Percentiles rank a stretch among this genome's conserved stretches.
These are phyloP conservation scores for Annona squamosa DNA, from an alignment of 164 flowering plant species.

Conservation along the genomic window DNA sequence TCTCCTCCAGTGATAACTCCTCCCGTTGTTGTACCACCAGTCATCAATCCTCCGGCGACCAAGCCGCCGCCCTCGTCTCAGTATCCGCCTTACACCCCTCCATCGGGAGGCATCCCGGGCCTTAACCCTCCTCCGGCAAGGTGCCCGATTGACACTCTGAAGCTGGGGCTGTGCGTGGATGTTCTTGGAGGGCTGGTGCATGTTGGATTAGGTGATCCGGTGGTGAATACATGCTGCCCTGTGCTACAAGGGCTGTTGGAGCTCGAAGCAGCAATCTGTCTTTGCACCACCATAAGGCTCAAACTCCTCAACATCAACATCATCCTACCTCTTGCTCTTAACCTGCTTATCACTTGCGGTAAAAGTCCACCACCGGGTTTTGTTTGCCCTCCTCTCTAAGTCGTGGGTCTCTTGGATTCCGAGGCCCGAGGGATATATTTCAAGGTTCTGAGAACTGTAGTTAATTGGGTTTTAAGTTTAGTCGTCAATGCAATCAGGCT, in stretches of 20 bases:
- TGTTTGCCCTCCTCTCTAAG: slow-evolving; percentile 44
- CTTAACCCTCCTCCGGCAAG: slow-evolving; percentile 24
- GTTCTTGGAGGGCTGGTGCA: slow-evolving; percentile 82
- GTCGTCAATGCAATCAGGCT: not conserved
- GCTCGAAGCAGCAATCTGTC: slow-evolving; percentile 88
- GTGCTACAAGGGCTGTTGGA: slow-evolving; percentile 72
- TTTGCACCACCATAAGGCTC: slow-evolving; percentile 66
- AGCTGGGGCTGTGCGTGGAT: slow-evolving; percentile 74
- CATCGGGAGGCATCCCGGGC: slow-evolving; percentile 23
- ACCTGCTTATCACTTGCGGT: slow-evolving; percentile 63
- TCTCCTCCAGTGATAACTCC: slow-evolving; percentile 23
- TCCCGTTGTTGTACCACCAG: slow-evolving; percentile 11
- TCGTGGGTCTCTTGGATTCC: not conserved
- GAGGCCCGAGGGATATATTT: not conserved
- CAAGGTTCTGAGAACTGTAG: not conserved
- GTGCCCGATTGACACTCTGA: slow-evolving; percentile 73
- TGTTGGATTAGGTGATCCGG: slow-evolving; percentile 68
- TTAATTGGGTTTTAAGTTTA: slow-evolving; percentile 3
- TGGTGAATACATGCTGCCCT: slow-evolving; percentile 71
- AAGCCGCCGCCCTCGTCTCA: slow-evolving; percentile 18
- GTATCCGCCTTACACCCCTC: slow-evolving; percentile 10
- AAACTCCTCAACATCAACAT: slow-evolving; percentile 78
- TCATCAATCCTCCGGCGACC: slow-evolving; percentile 29
- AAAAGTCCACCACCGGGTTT: slow-evolving; percentile 72
- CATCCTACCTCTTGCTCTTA: slow-evolving; percentile 71